phyloP scores from a whole-genome alignment of 192 early-diverging fungal species.

The Gryganskiella cystojenkinii region DNA sequence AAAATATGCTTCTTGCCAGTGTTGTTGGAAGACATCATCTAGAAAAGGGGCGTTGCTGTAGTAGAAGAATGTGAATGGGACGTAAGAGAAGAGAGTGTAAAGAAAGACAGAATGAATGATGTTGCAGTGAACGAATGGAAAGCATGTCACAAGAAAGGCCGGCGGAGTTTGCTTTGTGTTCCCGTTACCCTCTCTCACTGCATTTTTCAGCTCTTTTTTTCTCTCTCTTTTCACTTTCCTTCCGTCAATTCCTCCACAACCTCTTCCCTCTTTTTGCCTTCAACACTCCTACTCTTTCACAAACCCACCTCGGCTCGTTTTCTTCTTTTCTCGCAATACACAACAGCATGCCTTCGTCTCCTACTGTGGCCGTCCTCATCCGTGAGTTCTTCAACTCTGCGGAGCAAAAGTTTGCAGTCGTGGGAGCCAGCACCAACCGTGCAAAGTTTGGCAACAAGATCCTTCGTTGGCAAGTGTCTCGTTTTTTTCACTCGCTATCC shows the following conservation, averaged over 20 bases:
- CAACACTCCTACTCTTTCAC: background rate
- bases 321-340: no score
- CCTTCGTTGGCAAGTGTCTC: constrained; percentile 71
- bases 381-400: constrained; percentile 64
- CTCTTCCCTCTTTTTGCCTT: background rate
- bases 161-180: no score
- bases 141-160: no score
- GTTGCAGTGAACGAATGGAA: no score
- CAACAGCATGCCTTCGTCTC: background rate
- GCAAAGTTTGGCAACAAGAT: constrained; percentile 90
- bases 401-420: constrained; percentile 71
- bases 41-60: background rate
- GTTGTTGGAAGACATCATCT: constrained; percentile 25
- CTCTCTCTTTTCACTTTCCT: background rate
- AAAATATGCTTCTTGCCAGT: background rate
- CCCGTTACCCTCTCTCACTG: background rate
- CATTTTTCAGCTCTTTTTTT: background rate
- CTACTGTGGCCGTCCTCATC: constrained; percentile 27
- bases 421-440: constrained; percentile 78
- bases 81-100: background rate
- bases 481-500: background rate
- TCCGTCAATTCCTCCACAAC: background rate
- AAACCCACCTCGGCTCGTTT: no score
- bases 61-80: background rate
- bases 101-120: background rate